These are phyloP conservation scores for Colletotrichum liaoningense DNA, from an alignment of 2,329 filamentous ascomycete genomes.

Conservation along the genomic window DNA sequence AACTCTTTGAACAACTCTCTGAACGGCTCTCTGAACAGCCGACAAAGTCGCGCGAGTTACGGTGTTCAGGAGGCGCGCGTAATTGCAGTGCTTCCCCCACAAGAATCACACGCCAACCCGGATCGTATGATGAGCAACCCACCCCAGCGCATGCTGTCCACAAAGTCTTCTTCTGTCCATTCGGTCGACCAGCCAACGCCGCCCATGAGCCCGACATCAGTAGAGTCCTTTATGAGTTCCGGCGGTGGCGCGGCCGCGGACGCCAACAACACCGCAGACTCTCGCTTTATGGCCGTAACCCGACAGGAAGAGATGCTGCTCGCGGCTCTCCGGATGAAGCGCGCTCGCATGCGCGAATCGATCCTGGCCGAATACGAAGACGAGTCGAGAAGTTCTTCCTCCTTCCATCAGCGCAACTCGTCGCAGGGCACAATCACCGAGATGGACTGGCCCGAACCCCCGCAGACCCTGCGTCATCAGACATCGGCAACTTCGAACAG, in stretches of 20 bases:
- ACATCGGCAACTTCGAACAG: constrained; percentile 33
- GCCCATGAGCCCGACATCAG: constrained; percentile 63
- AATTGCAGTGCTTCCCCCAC: constrained; percentile 49
- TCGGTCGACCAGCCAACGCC: constrained; percentile 58
- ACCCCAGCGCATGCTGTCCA: constrained; percentile 17
- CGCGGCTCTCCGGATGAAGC: constrained; percentile 66
- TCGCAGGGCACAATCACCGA: constrained; percentile 32
- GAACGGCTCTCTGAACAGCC: constrained; percentile 39
- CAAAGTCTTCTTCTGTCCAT: constrained; percentile 22
- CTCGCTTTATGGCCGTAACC: constrained; percentile 67
- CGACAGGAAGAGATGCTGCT: constrained; percentile 69
- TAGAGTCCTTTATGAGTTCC: constrained; percentile 60
- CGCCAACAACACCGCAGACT: constrained; percentile 45
- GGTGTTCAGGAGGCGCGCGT: constrained; percentile 53
- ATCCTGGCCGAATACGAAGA: constrained; percentile 57
- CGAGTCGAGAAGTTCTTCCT: constrained; percentile 34
- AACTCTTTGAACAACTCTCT: constrained; percentile 24
- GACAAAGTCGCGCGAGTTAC: constrained; percentile 45
- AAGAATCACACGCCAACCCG: neutral
- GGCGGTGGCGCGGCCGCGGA: constrained; percentile 54
- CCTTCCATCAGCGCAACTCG: constrained; percentile 24
- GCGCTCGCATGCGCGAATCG: constrained; percentile 65
- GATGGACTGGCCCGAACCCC: constrained; percentile 30
- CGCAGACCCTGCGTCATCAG: constrained; percentile 34
- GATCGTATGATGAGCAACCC: neutral